A percentile compares a stretch with the other conserved stretches of the same genome.
Conservation (phyloP, 164 flowering plant species). For the Stephania yunnanensis region DNA sequence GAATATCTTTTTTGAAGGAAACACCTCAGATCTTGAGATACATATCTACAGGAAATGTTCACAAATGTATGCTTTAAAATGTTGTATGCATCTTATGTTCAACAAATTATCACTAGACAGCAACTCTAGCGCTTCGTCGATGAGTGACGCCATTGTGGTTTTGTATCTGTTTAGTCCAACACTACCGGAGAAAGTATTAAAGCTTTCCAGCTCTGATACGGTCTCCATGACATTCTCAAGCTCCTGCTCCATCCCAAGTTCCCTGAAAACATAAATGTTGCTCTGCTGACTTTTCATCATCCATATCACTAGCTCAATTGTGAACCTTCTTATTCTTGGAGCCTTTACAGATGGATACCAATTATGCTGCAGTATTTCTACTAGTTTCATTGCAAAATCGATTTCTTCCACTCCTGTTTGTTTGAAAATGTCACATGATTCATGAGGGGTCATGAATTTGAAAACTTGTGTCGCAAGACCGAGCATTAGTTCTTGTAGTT, state of each 20-base stretch:
- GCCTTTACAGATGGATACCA: slow-evolving; percentile 47
- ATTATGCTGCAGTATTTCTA: slow-evolving; percentile 46
- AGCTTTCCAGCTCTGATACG: slow-evolving; percentile 81
- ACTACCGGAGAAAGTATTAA: slow-evolving; percentile 81
- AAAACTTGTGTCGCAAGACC: slow-evolving; percentile 72
- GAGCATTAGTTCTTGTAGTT: slow-evolving; percentile 74
- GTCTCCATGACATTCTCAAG: slow-evolving; percentile 65
- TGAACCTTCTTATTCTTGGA: slow-evolving; percentile 78
- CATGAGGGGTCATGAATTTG: slow-evolving; percentile 45
- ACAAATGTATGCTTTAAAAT: neutral
- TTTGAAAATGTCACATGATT: slow-evolving; percentile 37
- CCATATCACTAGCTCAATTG: slow-evolving; percentile 76
- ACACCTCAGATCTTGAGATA: neutral
- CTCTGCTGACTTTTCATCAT: slow-evolving; percentile 59
- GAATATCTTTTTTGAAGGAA: too few species aligned
- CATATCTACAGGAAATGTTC: neutral
- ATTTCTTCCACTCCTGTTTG: slow-evolving; percentile 37
- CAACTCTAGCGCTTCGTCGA: slow-evolving; percentile 51
- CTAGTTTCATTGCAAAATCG: slow-evolving; percentile 43
- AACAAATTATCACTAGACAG: slow-evolving; percentile 16
- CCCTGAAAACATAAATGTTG: slow-evolving; percentile 37
- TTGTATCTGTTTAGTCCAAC: slow-evolving; percentile 65
- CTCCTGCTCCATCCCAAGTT: slow-evolving; percentile 55
- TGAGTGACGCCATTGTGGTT: slow-evolving; percentile 56
- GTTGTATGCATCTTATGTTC: neutral